phyloP scores from a whole-genome alignment of 1,284 basidiomycete genomes.

The Thelephora terrestris region DNA sequence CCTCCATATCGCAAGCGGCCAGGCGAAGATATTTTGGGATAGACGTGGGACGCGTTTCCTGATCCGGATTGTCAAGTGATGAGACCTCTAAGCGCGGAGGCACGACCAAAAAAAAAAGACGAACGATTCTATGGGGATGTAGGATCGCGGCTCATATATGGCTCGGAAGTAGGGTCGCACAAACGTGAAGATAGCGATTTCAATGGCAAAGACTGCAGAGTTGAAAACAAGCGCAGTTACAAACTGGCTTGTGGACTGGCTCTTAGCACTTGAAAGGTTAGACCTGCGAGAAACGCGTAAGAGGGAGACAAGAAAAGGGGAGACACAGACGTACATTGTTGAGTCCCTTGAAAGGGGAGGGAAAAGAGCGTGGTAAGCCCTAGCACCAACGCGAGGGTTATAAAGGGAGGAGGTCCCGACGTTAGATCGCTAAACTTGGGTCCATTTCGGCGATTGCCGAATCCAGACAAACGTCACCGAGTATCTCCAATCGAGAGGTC shows the following conservation, averaged over 20 bases:
- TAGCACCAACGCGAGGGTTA: neutral
- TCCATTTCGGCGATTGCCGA: neutral
- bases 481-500: too few species aligned
- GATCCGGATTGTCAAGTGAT: slow-evolving; percentile 3
- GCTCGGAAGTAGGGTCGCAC: slow-evolving; percentile 61
- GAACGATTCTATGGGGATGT: slow-evolving; percentile 42
- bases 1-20: slow-evolving; percentile 49
- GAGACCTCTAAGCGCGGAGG: slow-evolving; percentile 2
- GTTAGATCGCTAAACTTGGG: neutral
- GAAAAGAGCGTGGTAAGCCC: neutral
- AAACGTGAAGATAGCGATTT: slow-evolving; percentile 63
- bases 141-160: slow-evolving; percentile 74
- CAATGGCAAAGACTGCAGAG: slow-evolving; percentile 50
- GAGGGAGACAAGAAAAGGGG: neutral
- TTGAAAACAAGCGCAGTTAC: slow-evolving; percentile 72
- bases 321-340: slow-evolving; percentile 6
- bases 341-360: neutral
- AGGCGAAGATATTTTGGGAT: slow-evolving; percentile 35
- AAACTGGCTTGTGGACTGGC: slow-evolving; percentile 44
- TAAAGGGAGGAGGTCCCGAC: neutral
- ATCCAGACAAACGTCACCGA: too few species aligned
- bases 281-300: slow-evolving; percentile 7
- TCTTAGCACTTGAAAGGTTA: slow-evolving; percentile 14
- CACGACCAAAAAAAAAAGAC: slow-evolving; percentile 13
- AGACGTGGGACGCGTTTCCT: slow-evolving; percentile 49